Evolutionary conservation across 306 rosid species (phyloP), one percentile per base, ranked within the genome.

Genomic region (Myrica gale): DNA sequence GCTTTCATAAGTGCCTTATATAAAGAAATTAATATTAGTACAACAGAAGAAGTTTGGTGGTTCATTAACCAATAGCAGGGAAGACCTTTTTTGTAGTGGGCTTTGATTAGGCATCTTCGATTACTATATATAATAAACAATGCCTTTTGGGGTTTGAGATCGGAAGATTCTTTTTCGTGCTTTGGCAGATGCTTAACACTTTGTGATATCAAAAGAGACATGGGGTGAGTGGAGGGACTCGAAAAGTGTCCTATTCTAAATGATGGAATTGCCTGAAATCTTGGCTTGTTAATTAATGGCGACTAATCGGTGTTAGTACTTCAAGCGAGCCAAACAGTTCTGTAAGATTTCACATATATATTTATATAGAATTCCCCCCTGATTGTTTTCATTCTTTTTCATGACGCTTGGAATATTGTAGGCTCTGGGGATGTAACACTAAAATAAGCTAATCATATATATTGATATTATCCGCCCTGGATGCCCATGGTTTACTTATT

Each of bases 81-180:
- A 32, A 32, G 37, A 32, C 37, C 37, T 32, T 9, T 56, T 0
- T 56, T 56, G 53, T 48, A 11, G 4, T 20, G 37, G 7, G 62
- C 8, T 56, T 32, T 32, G 37, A 2, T 32, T 32, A 32, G 37
- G 37, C 37, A 32, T 32, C 37, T 32, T 32, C 37, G 37, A 32
- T 2, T 32, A 32, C 37, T 32, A 32, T 32, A 2, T 32, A 32
- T 32, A 32, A 32, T 32, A 32, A 32, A 32, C 37, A 32, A 32
- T 32, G 37, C 3, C 37, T 32, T 32, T 32, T 32, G 37, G 37
- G 37, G 37, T 32, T 32, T 32, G 37, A 32, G 37, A 32, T 32
- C 37, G 65, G 91, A 85, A 86, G 84, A 89, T 84, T 86, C 86
- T 75, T 74, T 79, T 76, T 61, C 21, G 68, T 85, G 81, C 87